Evolutionary conservation across 805 yeast species (phyloP), one percentile per base, ranked within the genome.

Genomic region (Wickerhamomyces mucosus): DNA sequence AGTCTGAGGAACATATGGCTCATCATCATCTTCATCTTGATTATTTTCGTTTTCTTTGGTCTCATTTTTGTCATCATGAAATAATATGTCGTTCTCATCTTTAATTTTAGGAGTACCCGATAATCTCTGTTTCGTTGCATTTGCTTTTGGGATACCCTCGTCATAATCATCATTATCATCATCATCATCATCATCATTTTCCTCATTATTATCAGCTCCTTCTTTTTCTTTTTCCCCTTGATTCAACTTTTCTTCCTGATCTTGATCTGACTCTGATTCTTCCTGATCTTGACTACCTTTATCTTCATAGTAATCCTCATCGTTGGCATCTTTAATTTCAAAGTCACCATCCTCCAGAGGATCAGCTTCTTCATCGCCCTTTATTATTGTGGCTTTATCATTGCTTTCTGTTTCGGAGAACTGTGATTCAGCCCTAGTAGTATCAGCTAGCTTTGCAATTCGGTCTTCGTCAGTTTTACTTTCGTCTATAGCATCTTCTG

Each of bases 1-100:
- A 0, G 94, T 75, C 57, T 88, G 96, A 32, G 55, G 59, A 24
- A 58, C 40, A 19, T 43, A 46, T 13, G 49, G 45, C 18, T 41
- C 48, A 25, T 45, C 42, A 12, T 40, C 42, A n/a, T 29, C 36
- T n/a, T 32, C 31, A 15, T 32, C 41, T 14, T 34, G 32, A 4
- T 37, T 37, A n/a, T 33, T 40, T 6, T 34, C 38, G 18, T 27
- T 39, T 8, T 36, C 40, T 9, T 27, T 36, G 9, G 17, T 30
- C 6, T 33, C 39, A 9, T 18, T 30, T 13, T 27, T 36, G 6
- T 23, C 32, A 18, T 27, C 32, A 9, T 37, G 33, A 14, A 33
- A 35, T 7, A 33, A 37, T 5, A n/a, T n/a, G n/a, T 27, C 29
- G n/a, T 29, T 39, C 18, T 45, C 45, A 6, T 28, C 34, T 18